phyloP scores from a whole-genome alignment of 2,329 filamentous ascomycete genomes.

The Beauveria rudraprayagi region DNA sequence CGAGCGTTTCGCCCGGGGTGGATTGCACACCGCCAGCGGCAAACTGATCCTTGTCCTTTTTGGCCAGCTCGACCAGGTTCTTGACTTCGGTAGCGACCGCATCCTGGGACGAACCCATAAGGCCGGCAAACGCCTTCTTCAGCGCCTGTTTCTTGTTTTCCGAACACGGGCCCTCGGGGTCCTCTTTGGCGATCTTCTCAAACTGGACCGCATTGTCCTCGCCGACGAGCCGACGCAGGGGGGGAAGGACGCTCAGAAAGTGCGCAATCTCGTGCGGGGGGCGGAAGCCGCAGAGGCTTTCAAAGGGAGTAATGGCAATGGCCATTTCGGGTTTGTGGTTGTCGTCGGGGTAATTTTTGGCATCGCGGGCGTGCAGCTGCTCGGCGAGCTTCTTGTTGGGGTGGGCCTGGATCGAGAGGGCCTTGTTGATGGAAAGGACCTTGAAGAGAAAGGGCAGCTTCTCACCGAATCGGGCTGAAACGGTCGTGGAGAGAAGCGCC shows the following conservation, averaged over 20 bases:
- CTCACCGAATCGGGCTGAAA: constrained; percentile 65
- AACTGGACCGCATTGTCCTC: constrained; percentile 53
- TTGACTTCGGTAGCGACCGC: constrained; percentile 48
- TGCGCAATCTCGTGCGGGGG: constrained; percentile 79
- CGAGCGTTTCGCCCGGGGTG: constrained; percentile 60
- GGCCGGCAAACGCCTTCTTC: constrained; percentile 62
- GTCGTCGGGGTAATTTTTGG: constrained; percentile 95
- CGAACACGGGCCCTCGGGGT: constrained; percentile 31
- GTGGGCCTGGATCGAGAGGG: constrained; percentile 93
- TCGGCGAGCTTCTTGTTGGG: constrained; percentile 90
- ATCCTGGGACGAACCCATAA: constrained; percentile 71
- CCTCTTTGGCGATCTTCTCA: constrained; percentile 35
- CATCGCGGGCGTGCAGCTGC: constrained; percentile 73
- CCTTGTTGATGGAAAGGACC: constrained; percentile 91
- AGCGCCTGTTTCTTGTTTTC: constrained; percentile 70
- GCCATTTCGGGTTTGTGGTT: constrained; percentile 99
- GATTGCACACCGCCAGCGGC: constrained; percentile 63
- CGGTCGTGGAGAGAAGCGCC: constrained; percentile 65
- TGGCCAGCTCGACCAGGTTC: constrained; percentile 62
- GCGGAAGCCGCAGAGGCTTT: constrained; percentile 91
- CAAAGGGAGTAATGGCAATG: constrained; percentile 92
- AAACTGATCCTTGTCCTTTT: constrained; percentile 62
- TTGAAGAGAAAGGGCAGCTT: constrained; percentile 97
- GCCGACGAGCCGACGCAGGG: constrained; percentile 60
- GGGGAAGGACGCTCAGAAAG: constrained; percentile 55